Conservation (phyloP, 176 grass and related monocot genomes). For the Triticum urartu region DNA sequence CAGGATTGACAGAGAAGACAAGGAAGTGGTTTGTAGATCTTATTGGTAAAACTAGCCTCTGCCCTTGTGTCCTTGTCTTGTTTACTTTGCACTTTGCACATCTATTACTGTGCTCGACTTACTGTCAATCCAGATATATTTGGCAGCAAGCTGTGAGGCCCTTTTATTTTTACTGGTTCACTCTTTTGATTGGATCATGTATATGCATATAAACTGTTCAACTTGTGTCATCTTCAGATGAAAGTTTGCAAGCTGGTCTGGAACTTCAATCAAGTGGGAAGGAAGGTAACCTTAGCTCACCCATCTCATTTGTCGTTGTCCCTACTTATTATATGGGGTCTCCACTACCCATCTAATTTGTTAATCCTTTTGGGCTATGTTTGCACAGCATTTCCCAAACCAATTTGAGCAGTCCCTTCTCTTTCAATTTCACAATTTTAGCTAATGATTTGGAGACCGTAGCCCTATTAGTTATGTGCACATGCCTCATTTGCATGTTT, state of each 20-base stretch:
- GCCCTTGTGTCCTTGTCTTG: not conserved
- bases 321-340: not conserved
- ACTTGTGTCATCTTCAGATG: not conserved
- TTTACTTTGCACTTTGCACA: not conserved
- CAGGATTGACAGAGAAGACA: not conserved
- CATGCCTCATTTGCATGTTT: not conserved
- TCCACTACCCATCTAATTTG: too few relatives aligned
- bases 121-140: not conserved
- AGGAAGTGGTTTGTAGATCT: not conserved
- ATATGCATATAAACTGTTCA: not conserved
- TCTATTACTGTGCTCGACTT: not conserved
- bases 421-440: too few relatives aligned
- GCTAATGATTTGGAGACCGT: too few relatives aligned
- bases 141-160: not conserved
- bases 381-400: too few relatives aligned
- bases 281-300: not conserved
- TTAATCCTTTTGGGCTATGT: too few relatives aligned
- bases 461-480: not conserved
- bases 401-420: too few relatives aligned
- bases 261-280: conserved; percentile 1
- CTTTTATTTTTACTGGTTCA: not conserved
- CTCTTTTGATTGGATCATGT: not conserved
- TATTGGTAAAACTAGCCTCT: not conserved
- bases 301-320: not conserved
- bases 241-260: conserved; percentile 2